Percentiles rank a stretch among this genome's conserved stretches.
These are phyloP conservation scores for Podaxis sp. DNA, from an alignment of 768 basidiomycete genomes.

Conservation along the genomic window DNA sequence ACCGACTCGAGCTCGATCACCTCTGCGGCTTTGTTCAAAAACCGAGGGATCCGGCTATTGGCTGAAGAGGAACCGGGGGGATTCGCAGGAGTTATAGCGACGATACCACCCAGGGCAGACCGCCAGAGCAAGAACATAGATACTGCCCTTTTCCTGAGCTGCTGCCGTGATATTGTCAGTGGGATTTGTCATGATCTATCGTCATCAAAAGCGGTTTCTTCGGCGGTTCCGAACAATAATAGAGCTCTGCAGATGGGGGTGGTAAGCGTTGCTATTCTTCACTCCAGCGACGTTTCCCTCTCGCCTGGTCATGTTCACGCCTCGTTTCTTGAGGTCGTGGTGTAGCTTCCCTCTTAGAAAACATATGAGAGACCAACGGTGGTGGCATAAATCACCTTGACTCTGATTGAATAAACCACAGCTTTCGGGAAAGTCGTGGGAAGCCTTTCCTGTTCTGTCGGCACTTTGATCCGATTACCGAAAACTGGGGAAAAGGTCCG, in stretches of 20 bases:
- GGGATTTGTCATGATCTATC: not conserved
- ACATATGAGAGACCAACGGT: not conserved
- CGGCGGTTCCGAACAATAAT: not conserved
- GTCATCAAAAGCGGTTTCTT: not conserved
- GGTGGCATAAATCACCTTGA: too few relatives aligned
- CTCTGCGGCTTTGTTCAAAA: not conserved
- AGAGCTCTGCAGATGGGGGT: not conserved
- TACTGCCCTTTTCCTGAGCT: not conserved
- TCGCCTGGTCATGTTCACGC: too few relatives aligned
- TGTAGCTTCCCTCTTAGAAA: too few relatives aligned
- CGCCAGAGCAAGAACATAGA: not conserved
- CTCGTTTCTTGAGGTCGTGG: too few relatives aligned
- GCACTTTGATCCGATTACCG: conserved; percentile 6
- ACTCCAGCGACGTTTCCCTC: too few relatives aligned
- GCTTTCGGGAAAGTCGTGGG: not conserved
- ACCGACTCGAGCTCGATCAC: not conserved
- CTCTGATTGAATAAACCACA: not conserved
- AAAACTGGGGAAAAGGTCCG: not conserved
- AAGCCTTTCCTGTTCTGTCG: not conserved
- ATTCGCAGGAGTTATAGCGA: not conserved
- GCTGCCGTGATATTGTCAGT: too few relatives aligned
- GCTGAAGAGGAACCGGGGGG: not conserved
- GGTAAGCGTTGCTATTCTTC: too few relatives aligned
- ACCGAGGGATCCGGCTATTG: conserved; percentile 3
- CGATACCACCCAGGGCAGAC: not conserved